phyloP scores from a whole-genome alignment of 345 rosid genomes.

The Acer saccharum region DNA sequence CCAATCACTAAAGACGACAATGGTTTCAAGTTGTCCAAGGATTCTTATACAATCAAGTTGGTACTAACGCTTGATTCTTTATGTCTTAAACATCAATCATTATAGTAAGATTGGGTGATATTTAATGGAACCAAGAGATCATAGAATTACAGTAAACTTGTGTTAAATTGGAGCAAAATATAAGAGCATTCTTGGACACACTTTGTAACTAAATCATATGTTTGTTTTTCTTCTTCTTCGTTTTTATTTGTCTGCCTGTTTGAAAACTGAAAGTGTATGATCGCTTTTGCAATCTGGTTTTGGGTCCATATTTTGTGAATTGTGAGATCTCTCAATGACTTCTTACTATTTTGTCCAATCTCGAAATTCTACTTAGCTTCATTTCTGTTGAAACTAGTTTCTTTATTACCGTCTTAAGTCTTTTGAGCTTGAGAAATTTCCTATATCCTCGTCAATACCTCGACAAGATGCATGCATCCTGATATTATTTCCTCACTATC shows the following conservation, averaged over 20 bases:
- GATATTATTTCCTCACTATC: background rate
- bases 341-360: background rate
- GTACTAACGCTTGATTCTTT: constrained; percentile 34
- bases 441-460: background rate
- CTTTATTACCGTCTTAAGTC: background rate
- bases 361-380: background rate
- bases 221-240: no score
- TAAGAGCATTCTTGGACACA: no score
- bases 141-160: constrained; percentile 6
- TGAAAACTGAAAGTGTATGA: background rate
- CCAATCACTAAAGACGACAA: constrained; percentile 40
- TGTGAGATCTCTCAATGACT: background rate
- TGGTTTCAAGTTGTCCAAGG: constrained; percentile 39
- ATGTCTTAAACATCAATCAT: constrained; percentile 5
- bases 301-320: background rate
- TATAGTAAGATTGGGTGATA: background rate
- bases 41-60: constrained; percentile 69
- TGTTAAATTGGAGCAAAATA: background rate
- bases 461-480: background rate
- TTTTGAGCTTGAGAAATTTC: constrained; percentile 1
- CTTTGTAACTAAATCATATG: no score
- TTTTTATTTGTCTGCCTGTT: background rate
- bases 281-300: background rate
- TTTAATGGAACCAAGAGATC: background rate
- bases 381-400: background rate